Percentiles rank a stretch among this genome's conserved stretches.
Conservation (phyloP, 345 rosid species). For the Heritiera littoralis region DNA sequence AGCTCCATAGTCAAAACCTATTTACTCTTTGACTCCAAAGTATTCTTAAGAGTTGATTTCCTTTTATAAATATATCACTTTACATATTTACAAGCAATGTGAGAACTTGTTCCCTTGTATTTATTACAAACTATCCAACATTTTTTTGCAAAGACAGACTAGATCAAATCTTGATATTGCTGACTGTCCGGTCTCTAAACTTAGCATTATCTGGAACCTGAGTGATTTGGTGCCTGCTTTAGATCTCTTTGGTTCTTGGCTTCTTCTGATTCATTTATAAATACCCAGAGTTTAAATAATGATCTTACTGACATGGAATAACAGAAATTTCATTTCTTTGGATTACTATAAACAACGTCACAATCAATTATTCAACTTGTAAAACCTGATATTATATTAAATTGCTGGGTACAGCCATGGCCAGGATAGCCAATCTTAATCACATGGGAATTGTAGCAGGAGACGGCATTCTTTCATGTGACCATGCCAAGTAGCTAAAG, state of each 20-base stretch:
- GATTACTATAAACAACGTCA: not conserved
- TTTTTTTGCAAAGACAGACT: not conserved
- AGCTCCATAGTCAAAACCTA: too few relatives aligned
- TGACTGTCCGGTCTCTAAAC: not conserved
- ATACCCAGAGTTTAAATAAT: not conserved
- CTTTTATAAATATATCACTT: too few relatives aligned
- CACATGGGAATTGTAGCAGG: conserved; percentile 45
- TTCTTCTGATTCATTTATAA: conserved; percentile 6
- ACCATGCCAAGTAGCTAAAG: conserved; percentile 25
- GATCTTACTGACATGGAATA: conserved; percentile 25
- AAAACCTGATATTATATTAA: conserved; percentile 17
- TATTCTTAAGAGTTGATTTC: too few relatives aligned
- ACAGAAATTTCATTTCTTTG: not conserved
- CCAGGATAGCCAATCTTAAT: conserved; percentile 24
- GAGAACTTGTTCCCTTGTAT: too few relatives aligned
- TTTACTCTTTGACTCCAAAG: too few relatives aligned
- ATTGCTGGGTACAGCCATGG: conserved; percentile 17
- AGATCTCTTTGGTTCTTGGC: not conserved
- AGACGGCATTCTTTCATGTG: conserved; percentile 37
- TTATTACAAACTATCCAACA: too few relatives aligned
- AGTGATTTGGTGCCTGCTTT: conserved; percentile 6
- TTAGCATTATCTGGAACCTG: conserved; percentile 3
- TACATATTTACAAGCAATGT: too few relatives aligned
- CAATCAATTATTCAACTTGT: conserved; percentile 3
- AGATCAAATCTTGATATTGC: not conserved